These are phyloP conservation scores for Aspergillus sp. DNA, from an alignment of 2,329 filamentous ascomycete genomes.

Conservation along the genomic window DNA sequence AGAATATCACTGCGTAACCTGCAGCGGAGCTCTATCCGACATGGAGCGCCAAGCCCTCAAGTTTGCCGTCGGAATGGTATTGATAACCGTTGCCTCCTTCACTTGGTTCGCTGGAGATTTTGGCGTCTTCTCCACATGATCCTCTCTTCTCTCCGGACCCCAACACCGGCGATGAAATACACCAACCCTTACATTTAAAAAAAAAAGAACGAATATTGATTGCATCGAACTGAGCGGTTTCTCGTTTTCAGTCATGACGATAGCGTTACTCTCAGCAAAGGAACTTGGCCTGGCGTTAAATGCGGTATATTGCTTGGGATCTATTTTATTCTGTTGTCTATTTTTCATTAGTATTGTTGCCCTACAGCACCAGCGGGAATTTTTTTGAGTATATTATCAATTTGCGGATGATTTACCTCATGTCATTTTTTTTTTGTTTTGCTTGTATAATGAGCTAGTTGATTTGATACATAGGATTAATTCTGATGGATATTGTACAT, in stretches of 20 bases:
- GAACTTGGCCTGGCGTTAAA: constrained; percentile 9
- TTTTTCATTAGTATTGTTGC: neutral
- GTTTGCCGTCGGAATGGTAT: constrained; percentile 56
- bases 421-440: neutral
- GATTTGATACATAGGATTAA: constrained; percentile 5
- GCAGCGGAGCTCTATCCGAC: constrained; percentile 53
- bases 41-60: constrained; percentile 56
- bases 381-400: constrained; percentile 1
- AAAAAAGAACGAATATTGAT: constrained; percentile 2
- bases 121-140: constrained; percentile 34
- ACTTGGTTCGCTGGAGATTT: constrained; percentile 50
- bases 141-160: neutral
- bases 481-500: constrained; percentile 2
- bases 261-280: constrained; percentile 28
- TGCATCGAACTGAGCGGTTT: constrained; percentile 21
- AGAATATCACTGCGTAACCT: constrained; percentile 59
- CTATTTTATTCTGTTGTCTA: constrained; percentile 2
- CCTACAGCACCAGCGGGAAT: constrained; percentile 4
- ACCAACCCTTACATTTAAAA: constrained; percentile 5
- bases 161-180: neutral
- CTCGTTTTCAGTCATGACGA: constrained; percentile 25
- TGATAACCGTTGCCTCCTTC: constrained; percentile 59
- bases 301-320: constrained; percentile 7
- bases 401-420: neutral
- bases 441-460: neutral